Evolutionary conservation across 371 early-diverging fungal genomes (phyloP).

Genomic region (Mucor ambiguus): DNA sequence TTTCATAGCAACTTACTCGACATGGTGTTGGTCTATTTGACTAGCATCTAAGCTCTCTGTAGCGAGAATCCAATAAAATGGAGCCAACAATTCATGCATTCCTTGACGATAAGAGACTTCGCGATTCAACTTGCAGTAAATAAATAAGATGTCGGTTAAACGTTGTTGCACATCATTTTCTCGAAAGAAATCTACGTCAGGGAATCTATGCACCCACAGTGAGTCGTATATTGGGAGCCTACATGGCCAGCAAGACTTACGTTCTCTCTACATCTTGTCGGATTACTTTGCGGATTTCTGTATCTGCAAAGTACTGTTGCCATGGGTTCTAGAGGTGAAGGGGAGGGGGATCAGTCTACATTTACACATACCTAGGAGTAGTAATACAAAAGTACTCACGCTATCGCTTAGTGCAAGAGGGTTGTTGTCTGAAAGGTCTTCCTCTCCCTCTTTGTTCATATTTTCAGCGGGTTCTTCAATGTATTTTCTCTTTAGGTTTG

Average conservation of each 20-base stretch:
- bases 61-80: slow-evolving; percentile 77
- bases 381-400: slow-evolving; percentile 38
- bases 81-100: slow-evolving; percentile 96
- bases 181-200: slow-evolving; percentile 84
- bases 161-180: slow-evolving; percentile 63
- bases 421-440: slow-evolving; percentile 72
- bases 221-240: neutral
- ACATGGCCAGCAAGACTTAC: slow-evolving; percentile 41
- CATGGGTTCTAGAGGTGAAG: slow-evolving; percentile 76
- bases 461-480: slow-evolving; percentile 69
- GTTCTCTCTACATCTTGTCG: slow-evolving; percentile 92
- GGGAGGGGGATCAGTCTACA: neutral
- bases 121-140: slow-evolving; percentile 88
- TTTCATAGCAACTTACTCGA: slow-evolving; percentile 9
- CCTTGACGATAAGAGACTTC: slow-evolving; percentile 93
- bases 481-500: slow-evolving; percentile 62
- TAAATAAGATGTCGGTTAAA: slow-evolving; percentile 84
- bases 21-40: slow-evolving; percentile 2
- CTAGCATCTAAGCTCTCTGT: slow-evolving; percentile 51
- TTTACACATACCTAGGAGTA: neutral
- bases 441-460: slow-evolving; percentile 38
- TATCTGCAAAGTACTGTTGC: slow-evolving; percentile 89
- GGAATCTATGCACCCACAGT: slow-evolving; percentile 61
- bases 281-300: slow-evolving; percentile 83
- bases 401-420: slow-evolving; percentile 84